A percentile compares a stretch with the other conserved stretches of the same genome.
Evolutionary conservation across 129 eudicot genomes (phyloP).

Genomic region (Flaveria brownii): DNA sequence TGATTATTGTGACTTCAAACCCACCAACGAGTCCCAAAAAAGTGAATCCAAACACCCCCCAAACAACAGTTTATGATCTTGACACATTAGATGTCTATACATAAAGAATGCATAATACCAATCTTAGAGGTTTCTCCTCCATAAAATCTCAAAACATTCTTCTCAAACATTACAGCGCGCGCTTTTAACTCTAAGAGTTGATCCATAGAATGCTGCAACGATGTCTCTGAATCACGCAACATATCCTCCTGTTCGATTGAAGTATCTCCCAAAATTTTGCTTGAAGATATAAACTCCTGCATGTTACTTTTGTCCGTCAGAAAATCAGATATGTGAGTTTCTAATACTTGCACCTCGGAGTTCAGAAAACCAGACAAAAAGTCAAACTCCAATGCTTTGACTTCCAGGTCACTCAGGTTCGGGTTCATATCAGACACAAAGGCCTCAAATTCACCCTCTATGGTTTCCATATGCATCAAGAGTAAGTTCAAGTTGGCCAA

Average conservation of each 20-base stretch:
- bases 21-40: too few species aligned
- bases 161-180: constrained; percentile 64
- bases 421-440: constrained; percentile 45
- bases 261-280: constrained; percentile 40
- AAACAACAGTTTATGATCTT: background rate
- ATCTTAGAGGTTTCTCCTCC: constrained; percentile 57
- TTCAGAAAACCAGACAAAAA: constrained; percentile 63
- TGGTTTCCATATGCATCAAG: constrained; percentile 71
- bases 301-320: constrained; percentile 47
- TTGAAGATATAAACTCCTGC: constrained; percentile 49
- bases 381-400: constrained; percentile 68
- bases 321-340: constrained; percentile 41
- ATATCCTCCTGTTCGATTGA: constrained; percentile 52
- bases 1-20: too few species aligned
- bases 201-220: constrained; percentile 64
- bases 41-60: background rate
- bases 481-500: constrained; percentile 68
- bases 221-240: constrained; percentile 57
- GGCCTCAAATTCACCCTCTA: constrained; percentile 70
- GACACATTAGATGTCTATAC: background rate
- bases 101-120: background rate
- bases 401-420: constrained; percentile 38
- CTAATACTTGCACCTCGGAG: constrained; percentile 69
- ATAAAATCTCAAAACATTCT: constrained; percentile 36
- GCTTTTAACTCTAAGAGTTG: constrained; percentile 59